phyloP scores from a whole-genome alignment of 139 green algal genomes.

The Protoeuglena noctilucae region DNA sequence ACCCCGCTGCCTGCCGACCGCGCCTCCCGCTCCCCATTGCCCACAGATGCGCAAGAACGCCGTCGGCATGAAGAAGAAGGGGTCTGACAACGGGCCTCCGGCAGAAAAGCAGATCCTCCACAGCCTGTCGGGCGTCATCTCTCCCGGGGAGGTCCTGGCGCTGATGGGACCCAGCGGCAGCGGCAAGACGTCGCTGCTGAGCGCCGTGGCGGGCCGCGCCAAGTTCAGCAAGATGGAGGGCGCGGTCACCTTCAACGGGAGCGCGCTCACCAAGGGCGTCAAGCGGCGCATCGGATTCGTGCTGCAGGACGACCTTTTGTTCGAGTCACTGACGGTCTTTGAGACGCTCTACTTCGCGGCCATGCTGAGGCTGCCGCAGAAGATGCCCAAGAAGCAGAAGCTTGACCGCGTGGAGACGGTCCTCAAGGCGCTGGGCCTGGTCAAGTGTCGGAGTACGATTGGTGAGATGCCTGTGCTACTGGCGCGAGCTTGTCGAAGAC shows the following conservation, averaged over 20 bases:
- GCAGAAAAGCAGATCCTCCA: constrained; percentile 7
- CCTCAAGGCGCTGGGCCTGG: neutral
- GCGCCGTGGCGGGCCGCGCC: neutral
- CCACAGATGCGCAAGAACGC: too few species aligned
- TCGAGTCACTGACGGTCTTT: constrained; percentile 5
- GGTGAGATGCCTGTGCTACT: too few species aligned
- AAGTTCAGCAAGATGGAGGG: constrained; percentile 7
- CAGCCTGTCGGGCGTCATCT: constrained; percentile 3
- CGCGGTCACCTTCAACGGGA: constrained; percentile 51
- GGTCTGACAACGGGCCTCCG: too few species aligned
- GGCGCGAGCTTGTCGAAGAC: too few species aligned
- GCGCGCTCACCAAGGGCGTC: constrained; percentile 33
- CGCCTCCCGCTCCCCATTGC: too few species aligned
- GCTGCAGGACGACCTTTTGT: constrained; percentile 5
- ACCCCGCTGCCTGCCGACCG: too few species aligned
- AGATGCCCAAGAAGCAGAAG: constrained; percentile 30
- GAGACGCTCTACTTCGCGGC: constrained; percentile 6
- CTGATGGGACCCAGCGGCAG: constrained; percentile 8
- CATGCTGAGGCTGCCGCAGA: neutral
- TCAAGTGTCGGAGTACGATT: constrained; percentile 19
- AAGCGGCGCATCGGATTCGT: constrained; percentile 22
- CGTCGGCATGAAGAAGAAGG: too few species aligned
- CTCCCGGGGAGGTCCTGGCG: constrained; percentile 5
- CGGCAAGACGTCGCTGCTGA: constrained; percentile 8
- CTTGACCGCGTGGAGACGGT: constrained; percentile 15